Percentiles rank a stretch among this genome's conserved stretches.
Conservation (phyloP, 768 basidiomycete species). For the Leucocoprinus leucothites region DNA sequence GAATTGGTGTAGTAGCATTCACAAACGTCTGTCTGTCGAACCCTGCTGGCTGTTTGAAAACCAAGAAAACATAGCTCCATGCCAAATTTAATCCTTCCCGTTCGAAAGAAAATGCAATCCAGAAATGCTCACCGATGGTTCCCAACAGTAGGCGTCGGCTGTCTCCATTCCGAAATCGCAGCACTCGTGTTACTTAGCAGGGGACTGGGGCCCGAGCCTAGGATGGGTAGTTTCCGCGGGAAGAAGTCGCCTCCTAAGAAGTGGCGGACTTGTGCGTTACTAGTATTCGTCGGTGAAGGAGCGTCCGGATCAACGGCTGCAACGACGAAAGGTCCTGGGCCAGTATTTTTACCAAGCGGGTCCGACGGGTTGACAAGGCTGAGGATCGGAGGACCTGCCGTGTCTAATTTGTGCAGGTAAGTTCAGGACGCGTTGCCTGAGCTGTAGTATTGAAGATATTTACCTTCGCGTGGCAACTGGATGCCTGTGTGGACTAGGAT, state of each 20-base stretch:
- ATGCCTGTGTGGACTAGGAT: constrained; percentile 22
- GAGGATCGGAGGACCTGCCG: constrained; percentile 35
- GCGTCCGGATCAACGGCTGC: constrained; percentile 48
- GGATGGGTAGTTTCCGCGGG: neutral
- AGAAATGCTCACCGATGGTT: neutral
- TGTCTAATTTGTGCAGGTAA: constrained; percentile 24
- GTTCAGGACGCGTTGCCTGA: neutral
- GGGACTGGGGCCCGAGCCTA: neutral
- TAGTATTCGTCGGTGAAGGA: constrained; percentile 45
- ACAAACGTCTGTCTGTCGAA: constrained; percentile 40
- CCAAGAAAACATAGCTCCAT: constrained; percentile 42
- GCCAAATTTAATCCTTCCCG: neutral
- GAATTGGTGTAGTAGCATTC: constrained; percentile 30
- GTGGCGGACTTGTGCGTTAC: constrained; percentile 42
- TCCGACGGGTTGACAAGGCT: constrained; percentile 12
- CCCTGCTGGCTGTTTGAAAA: constrained; percentile 39
- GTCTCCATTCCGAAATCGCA: constrained; percentile 34
- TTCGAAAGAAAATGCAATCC: neutral
- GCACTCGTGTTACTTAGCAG: constrained; percentile 35
- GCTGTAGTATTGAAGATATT: neutral
- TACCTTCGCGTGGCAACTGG: constrained; percentile 18
- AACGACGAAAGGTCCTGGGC: constrained; percentile 42
- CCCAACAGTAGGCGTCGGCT: constrained; percentile 27
- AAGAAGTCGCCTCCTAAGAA: constrained; percentile 43
- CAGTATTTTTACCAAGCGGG: constrained; percentile 17